A percentile compares a stretch with the other conserved stretches of the same genome.
phyloP scores from a whole-genome alignment of 73 alveolate genomes.

The Paramecium biaurelia region DNA sequence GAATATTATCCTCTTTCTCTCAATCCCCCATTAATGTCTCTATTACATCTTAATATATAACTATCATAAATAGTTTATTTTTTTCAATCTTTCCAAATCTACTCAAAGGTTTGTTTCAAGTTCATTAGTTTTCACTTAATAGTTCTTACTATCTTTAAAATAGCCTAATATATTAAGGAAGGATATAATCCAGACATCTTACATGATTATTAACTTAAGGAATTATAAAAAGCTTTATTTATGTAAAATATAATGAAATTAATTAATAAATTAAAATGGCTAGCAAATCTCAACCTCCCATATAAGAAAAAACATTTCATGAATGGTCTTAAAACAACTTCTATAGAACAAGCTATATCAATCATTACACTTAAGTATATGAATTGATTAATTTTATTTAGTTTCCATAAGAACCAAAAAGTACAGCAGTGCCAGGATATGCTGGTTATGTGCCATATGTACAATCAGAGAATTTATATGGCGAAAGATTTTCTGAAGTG shows the following conservation, averaged over 20 bases:
- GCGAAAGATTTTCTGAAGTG: constrained; percentile 18
- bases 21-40: constrained; percentile 96
- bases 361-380: constrained; percentile 33
- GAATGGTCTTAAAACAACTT: constrained; percentile 59
- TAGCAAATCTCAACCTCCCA: constrained; percentile 36
- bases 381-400: neutral
- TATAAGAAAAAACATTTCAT: constrained; percentile 22
- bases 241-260: neutral
- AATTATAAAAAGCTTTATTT: neutral
- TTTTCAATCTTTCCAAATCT: constrained; percentile 98
- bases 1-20: constrained; percentile 99
- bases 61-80: neutral
- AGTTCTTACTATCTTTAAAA: constrained; percentile 85
- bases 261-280: neutral
- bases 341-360: constrained; percentile 55
- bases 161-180: constrained; percentile 95
- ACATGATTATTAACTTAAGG: neutral
- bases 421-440: constrained; percentile 67
- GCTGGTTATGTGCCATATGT: constrained; percentile 59
- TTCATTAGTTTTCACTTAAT: constrained; percentile 88
- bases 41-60: constrained; percentile 71
- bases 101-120: constrained; percentile 94
- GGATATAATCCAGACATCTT: constrained; percentile 83
- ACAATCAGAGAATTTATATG: constrained; percentile 29
- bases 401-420: constrained; percentile 57